Conservation (phyloP, 2,329 filamentous ascomycete species). For the Apiospora arundinis region DNA sequence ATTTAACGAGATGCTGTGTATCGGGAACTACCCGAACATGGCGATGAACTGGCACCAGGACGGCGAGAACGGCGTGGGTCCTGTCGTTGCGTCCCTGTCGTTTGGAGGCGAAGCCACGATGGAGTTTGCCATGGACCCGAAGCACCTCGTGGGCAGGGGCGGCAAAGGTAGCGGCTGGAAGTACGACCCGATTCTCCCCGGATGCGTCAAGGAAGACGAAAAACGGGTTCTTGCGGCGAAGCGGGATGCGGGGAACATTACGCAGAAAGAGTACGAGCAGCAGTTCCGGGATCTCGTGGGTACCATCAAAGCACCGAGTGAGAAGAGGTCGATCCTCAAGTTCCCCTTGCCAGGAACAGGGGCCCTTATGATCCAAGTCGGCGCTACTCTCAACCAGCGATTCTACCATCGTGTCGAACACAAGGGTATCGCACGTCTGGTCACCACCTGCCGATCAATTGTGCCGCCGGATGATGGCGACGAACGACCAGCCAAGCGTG, state of each 20-base stretch:
- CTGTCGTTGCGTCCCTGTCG: neutral
- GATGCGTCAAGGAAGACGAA: neutral
- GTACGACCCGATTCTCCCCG: neutral
- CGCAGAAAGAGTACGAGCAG: neutral
- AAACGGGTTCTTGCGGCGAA: neutral
- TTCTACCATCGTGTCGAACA: neutral
- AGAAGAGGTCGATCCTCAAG: neutral
- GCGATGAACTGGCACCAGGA: neutral
- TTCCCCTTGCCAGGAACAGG: neutral
- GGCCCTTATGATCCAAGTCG: neutral
- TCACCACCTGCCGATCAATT: neutral
- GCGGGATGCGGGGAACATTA: neutral
- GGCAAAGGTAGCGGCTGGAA: neutral
- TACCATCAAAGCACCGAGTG: neutral
- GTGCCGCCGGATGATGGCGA: neutral
- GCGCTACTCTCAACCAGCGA: neutral
- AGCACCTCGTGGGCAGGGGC: neutral
- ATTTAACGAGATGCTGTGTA: neutral
- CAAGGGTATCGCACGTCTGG: neutral
- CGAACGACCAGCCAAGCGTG: neutral
- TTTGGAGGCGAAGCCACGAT: neutral
- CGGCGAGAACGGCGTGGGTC: neutral
- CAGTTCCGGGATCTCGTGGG: neutral
- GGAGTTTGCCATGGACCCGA: neutral
- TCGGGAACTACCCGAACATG: neutral